Evolutionary conservation across 225 moss, liverwort and hornwort genomes (phyloP).

Genomic region (Pseudisothecium myosuroides): DNA sequence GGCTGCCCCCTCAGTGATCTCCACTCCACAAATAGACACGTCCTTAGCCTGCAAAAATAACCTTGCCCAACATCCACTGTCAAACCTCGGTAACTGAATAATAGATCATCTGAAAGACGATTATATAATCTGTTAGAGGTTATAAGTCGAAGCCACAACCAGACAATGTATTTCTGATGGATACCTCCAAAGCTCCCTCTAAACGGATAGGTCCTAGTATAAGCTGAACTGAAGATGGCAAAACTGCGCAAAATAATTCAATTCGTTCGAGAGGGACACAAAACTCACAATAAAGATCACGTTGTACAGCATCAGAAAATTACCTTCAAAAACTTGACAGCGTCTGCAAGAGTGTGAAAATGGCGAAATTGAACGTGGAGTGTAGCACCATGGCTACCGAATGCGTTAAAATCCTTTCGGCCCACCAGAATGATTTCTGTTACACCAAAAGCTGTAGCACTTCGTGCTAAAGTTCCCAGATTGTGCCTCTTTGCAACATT

Average conservation of each 20-base stretch:
- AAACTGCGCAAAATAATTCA: neutral
- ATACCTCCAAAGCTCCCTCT: neutral
- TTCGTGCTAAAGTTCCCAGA: constrained; percentile 89
- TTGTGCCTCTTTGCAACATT: constrained; percentile 97
- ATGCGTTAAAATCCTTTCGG: constrained; percentile 94
- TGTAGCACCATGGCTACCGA: constrained; percentile 97
- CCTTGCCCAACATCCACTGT: constrained; percentile 12
- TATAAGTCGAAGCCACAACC: neutral
- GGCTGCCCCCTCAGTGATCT: constrained; percentile 75
- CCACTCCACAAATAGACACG: constrained; percentile 91
- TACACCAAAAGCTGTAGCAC: constrained; percentile 93
- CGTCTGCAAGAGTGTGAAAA: constrained; percentile 69
- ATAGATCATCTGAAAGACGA: neutral
- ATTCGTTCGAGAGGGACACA: neutral
- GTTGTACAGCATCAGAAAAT: constrained; percentile 1
- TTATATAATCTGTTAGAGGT: neutral
- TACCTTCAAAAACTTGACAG: constrained; percentile 81
- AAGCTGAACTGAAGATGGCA: neutral
- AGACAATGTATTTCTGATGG: neutral
- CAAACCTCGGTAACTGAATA: neutral
- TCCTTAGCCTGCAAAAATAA: constrained; percentile 51
- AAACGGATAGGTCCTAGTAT: neutral
- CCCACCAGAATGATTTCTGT: constrained; percentile 86
- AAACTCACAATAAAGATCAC: neutral
- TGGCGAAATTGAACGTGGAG: constrained; percentile 89